phyloP scores from a whole-genome alignment of 176 grass and related monocot genomes.

The Oryza longistaminata region DNA sequence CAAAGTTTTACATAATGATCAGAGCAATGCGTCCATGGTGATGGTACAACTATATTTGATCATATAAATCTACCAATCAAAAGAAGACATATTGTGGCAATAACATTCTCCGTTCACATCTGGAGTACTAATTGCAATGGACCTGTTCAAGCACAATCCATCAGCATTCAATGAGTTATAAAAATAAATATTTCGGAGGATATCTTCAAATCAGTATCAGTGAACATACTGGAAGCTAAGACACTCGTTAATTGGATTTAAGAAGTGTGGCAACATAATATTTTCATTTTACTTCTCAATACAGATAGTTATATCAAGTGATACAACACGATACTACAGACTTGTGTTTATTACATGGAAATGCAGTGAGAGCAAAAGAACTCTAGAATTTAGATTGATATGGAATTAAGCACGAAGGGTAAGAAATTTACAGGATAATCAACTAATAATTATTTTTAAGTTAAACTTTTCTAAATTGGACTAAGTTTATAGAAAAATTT shows the following conservation, averaged over 20 bases:
- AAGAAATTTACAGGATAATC: not conserved
- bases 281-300: conserved; percentile 3
- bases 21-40: no score
- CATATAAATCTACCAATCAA: no score
- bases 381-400: not conserved
- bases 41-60: no score
- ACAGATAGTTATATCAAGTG: conserved; percentile 1
- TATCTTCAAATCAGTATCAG: conserved; percentile 10
- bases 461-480: no score
- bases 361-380: not conserved
- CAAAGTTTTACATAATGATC: no score
- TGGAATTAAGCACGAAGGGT: not conserved
- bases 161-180: not conserved
- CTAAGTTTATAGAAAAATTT: no score
- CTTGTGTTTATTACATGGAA: conserved; percentile 4
- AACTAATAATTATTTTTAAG: conserved; percentile 2
- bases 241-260: not conserved
- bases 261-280: not conserved
- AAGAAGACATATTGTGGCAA: not conserved
- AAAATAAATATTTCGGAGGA: not conserved
- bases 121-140: conserved; percentile 38
- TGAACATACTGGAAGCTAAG: not conserved
- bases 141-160: conserved; percentile 39
- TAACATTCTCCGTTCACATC: conserved; percentile 50
- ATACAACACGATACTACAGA: not conserved